Evolutionary conservation across 2,329 filamentous ascomycete species (phyloP).

Genomic region (Fusarium foetens): DNA sequence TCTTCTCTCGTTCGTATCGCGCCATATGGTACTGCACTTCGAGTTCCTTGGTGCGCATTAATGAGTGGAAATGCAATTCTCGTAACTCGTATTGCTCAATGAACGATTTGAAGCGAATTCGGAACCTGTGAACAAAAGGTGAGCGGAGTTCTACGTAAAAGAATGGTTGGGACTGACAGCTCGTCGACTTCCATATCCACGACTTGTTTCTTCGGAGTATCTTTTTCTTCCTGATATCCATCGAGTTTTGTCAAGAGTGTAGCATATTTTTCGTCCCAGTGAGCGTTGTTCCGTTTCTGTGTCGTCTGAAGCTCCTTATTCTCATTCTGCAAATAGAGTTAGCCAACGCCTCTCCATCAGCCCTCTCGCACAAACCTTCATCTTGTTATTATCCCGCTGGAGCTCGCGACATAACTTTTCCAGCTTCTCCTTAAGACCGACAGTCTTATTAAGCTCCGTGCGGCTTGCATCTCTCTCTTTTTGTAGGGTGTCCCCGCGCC

Average conservation of each 20-base stretch:
- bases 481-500: slow-evolving; percentile 90
- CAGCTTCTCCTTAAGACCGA: slow-evolving; percentile 92
- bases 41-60: slow-evolving; percentile 93
- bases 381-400: slow-evolving; percentile 96
- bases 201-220: slow-evolving; percentile 81
- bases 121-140: slow-evolving; percentile 67
- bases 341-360: slow-evolving; percentile 28
- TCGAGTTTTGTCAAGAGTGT: slow-evolving; percentile 85
- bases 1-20: slow-evolving; percentile 89
- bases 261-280: slow-evolving; percentile 87
- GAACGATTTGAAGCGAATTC: slow-evolving; percentile 90
- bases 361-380: slow-evolving; percentile 74
- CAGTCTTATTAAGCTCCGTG: slow-evolving; percentile 89
- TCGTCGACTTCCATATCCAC: slow-evolving; percentile 91
- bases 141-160: neutral
- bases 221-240: slow-evolving; percentile 87
- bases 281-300: slow-evolving; percentile 82
- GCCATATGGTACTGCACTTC: slow-evolving; percentile 94
- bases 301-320: slow-evolving; percentile 91
- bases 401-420: slow-evolving; percentile 96
- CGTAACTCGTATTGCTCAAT: slow-evolving; percentile 97
- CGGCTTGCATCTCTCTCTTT: slow-evolving; percentile 95
- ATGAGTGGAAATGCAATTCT: slow-evolving; percentile 91
- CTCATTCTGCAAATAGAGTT: slow-evolving; percentile 71
- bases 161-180: slow-evolving; percentile 66